A percentile compares a stretch with the other conserved stretches of the same genome.
Conservation (phyloP, 2,329 filamentous ascomycete species). For the Cladosporium halotolerans region DNA sequence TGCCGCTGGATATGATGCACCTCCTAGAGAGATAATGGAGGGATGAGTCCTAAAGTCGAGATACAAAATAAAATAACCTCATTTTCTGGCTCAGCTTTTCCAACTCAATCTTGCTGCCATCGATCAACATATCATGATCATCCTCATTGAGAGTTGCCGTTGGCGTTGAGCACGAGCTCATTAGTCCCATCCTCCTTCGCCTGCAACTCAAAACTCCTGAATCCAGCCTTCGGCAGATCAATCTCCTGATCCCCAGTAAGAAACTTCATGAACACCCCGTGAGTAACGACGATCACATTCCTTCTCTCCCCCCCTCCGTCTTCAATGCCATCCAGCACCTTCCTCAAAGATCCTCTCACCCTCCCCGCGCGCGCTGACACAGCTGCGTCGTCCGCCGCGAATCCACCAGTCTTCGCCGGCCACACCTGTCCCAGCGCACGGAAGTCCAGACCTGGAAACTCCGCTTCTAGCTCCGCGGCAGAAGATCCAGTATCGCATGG, state of each 20-base stretch:
- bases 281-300: neutral
- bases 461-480: neutral
- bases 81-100: too few relatives aligned
- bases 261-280: neutral
- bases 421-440: neutral
- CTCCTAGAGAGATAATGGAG: too few relatives aligned
- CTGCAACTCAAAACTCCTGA: too few relatives aligned
- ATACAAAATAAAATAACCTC: too few relatives aligned
- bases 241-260: neutral
- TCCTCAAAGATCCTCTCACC: neutral
- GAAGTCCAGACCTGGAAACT: neutral
- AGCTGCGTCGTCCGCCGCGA: neutral
- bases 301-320: too few relatives aligned
- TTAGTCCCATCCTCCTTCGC: too few relatives aligned
- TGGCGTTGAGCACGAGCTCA: too few relatives aligned
- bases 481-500: neutral
- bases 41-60: too few relatives aligned
- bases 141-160: too few relatives aligned
- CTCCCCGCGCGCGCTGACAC: neutral
- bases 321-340: neutral
- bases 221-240: neutral
- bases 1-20: too few relatives aligned
- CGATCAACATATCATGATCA: too few relatives aligned
- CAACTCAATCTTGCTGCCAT: too few relatives aligned
- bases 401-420: neutral